Percentiles rank a stretch among this genome's conserved stretches.
These are phyloP conservation scores for Xerophyta viscosa DNA, from an alignment of 106 monocot genomes.

Conservation along the genomic window DNA sequence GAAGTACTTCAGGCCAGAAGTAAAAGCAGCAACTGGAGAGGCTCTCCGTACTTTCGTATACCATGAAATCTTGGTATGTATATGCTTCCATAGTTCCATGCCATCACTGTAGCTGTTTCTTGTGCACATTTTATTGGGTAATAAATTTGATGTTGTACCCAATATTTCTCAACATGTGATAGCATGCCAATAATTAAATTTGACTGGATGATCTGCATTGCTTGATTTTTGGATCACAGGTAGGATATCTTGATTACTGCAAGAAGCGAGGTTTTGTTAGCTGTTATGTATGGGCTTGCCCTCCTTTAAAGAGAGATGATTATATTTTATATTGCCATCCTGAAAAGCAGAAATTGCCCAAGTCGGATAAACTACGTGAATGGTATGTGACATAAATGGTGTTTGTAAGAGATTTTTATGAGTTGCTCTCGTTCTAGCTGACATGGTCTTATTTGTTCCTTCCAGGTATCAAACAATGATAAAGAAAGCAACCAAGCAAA, in stretches of 20 bases:
- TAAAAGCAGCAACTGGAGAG: slow-evolving; percentile 49
- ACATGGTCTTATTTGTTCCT: not conserved
- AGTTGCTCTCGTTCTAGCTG: too few relatives aligned
- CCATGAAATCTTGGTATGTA: slow-evolving; percentile 73
- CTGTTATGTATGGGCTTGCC: slow-evolving; percentile 76
- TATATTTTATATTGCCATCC: slow-evolving; percentile 87
- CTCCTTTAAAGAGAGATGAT: slow-evolving; percentile 51
- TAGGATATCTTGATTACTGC: slow-evolving; percentile 46
- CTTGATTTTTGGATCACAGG: not conserved
- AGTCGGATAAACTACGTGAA: slow-evolving; percentile 59
- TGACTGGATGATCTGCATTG: not conserved
- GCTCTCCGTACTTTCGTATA: slow-evolving; percentile 79
- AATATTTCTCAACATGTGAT: too few relatives aligned
- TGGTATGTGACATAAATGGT: slow-evolving; percentile 29
- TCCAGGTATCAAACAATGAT: slow-evolving; percentile 64
- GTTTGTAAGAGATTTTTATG: too few relatives aligned
- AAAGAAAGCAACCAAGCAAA: slow-evolving; percentile 56
- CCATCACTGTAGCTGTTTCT: too few relatives aligned
- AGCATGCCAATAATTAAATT: too few relatives aligned
- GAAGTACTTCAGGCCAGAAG: slow-evolving; percentile 66
- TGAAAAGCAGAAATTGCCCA: slow-evolving; percentile 62
- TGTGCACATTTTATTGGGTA: too few relatives aligned
- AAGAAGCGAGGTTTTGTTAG: slow-evolving; percentile 64
- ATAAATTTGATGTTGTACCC: too few relatives aligned
- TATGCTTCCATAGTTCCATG: too few relatives aligned